Evolutionary conservation across 768 basidiomycete species (phyloP).

Genomic region (Calvatia gigantea): DNA sequence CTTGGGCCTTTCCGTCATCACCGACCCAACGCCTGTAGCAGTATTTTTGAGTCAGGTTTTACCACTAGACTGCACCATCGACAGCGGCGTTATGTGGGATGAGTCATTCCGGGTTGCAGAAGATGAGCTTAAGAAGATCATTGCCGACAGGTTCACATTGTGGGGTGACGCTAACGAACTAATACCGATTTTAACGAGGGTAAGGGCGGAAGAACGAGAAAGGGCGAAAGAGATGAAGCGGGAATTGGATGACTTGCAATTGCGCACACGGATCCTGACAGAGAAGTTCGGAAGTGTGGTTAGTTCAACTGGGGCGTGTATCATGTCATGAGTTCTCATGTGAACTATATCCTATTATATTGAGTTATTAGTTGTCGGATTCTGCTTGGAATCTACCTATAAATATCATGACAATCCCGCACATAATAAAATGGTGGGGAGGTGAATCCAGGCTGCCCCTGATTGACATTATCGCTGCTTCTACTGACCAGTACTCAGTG

Average conservation of each 20-base stretch:
- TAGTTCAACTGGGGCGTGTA: neutral
- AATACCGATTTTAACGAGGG: neutral
- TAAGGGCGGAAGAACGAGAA: conserved; percentile 7
- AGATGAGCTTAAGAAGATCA: neutral
- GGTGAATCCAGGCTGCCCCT: too few species aligned
- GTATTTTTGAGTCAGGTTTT: conserved; percentile 8
- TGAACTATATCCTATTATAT: neutral
- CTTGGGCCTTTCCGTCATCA: conserved; percentile 10
- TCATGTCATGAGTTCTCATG: neutral
- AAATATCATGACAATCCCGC: too few species aligned
- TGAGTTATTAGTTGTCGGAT: neutral
- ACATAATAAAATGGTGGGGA: too few species aligned
- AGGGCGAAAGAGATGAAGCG: conserved; percentile 2
- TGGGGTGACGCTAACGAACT: neutral
- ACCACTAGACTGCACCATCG: neutral
- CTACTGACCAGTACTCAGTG: too few species aligned
- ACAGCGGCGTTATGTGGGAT: conserved; percentile 5
- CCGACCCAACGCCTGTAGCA: neutral
- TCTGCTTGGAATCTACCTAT: too few species aligned
- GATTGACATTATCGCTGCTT: too few species aligned
- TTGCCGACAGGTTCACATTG: neutral
- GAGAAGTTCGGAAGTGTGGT: conserved; percentile 2
- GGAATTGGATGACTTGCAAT: neutral
- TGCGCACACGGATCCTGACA: neutral
- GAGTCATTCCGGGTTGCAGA: neutral